These are phyloP conservation scores for Ceratobasidium sp. DNA, from an alignment of 1,284 basidiomycete genomes.

Conservation along the genomic window DNA sequence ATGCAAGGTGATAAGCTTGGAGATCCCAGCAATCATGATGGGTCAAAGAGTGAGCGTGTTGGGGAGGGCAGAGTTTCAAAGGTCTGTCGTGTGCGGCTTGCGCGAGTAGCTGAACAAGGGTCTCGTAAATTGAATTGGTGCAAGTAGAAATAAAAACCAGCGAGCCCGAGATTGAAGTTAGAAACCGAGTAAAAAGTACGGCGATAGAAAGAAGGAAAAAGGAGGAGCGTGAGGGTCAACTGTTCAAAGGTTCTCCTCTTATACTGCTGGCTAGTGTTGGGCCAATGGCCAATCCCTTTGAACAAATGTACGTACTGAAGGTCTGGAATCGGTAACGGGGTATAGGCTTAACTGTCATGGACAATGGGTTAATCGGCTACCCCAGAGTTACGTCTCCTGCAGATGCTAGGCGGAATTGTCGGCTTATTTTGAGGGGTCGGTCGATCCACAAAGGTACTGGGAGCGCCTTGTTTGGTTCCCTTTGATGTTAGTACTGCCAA, in stretches of 20 bases:
- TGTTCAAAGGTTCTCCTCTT: background rate
- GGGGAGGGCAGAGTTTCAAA: constrained; percentile 8
- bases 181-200: constrained; percentile 29
- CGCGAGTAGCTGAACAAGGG: background rate
- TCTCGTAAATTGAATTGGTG: constrained; percentile 2
- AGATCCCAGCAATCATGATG: constrained; percentile 71
- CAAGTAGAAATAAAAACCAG: constrained; percentile 10
- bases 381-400: constrained; percentile 14
- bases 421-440: background rate
- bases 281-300: constrained; percentile 6
- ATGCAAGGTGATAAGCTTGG: constrained; percentile 71
- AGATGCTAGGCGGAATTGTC: constrained; percentile 17
- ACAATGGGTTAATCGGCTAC: constrained; percentile 23
- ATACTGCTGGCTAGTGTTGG: background rate
- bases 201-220: constrained; percentile 24
- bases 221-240: constrained; percentile 8
- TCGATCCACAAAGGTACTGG: constrained; percentile 19
- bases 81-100: constrained; percentile 23
- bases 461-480: constrained; percentile 26
- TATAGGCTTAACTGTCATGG: constrained; percentile 7
- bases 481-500: constrained; percentile 21
- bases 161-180: constrained; percentile 3
- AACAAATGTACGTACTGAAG: background rate
- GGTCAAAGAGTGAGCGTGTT: background rate
- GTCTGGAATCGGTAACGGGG: constrained; percentile 34